Base-by-base conservation (phyloP, 805 yeast species). In the Yarrowia keelungensis region DNA sequence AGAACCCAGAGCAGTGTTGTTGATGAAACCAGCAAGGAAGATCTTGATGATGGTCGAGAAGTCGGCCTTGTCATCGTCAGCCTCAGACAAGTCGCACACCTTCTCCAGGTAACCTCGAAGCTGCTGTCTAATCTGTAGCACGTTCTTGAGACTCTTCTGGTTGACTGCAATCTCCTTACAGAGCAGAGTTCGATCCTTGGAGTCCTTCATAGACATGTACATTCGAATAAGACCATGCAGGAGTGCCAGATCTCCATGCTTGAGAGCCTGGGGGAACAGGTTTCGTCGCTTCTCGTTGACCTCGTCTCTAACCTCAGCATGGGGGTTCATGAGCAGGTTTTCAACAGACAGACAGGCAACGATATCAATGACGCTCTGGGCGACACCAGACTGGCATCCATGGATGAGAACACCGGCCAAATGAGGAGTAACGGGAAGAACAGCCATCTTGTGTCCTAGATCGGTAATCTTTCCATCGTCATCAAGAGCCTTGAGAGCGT, bases 261-360 rank as follows among this genome's bases (percentile, higher is more conserved):
- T 83, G 38, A 82, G 75, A n/a, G 97, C 97, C 66, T 87, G 79
- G 1, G 88, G 87, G 75, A 95, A 89, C 68, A 86, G 79, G 68
- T 86, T 87, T 62, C 88, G 81, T 73, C 98, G 83, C 72, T 83
- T 85, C 75, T 87, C 91, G 78, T 91, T 91, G 22, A 94, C 85
- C 70, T 90, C 97, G 73, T 95, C 97, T 71, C 98, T 82, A 67
- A 82, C 80, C 67, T 92, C 97, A 1, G 89, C 87, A 61, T 87
- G 83, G 1, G 97, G 97, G 71, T 90, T 91, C 73, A 91, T 75
- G 35, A 95, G 78, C 74, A 95, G 81, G 75, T 94, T 95, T 73
- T 94, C 98, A 7, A 95, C 97, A 15, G 97, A 91, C 32, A 95
- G 82, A 78, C 98, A 94, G 0, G 98, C 87, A 1, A 91, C 96